Percentiles rank a stretch among this genome's conserved stretches.
These are phyloP conservation scores for Claviceps purpurea DNA, from an alignment of 2,329 filamentous ascomycete genomes.

Conservation along the genomic window DNA sequence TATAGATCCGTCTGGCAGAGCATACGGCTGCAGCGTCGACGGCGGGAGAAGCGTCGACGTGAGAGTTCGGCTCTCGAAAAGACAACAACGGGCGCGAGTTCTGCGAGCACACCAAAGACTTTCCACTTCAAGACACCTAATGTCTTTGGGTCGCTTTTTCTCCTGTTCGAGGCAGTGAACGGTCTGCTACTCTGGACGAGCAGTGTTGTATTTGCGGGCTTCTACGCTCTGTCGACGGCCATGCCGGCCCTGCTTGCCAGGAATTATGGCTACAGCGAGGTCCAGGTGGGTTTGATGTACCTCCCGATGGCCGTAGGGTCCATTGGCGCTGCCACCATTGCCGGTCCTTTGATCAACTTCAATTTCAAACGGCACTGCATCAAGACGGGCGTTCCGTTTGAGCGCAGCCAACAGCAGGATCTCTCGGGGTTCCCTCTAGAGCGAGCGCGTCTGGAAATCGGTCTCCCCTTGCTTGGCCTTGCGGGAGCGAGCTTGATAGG, in stretches of 20 bases:
- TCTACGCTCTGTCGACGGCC: slow-evolving; percentile 32
- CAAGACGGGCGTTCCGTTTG: slow-evolving; percentile 36
- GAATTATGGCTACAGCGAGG: slow-evolving; percentile 47
- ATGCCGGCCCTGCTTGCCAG: slow-evolving; percentile 28
- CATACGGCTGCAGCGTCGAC: slow-evolving; percentile 11
- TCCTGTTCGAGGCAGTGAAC: slow-evolving; percentile 29
- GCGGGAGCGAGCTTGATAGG: slow-evolving; percentile 30
- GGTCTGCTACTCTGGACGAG: slow-evolving; percentile 31
- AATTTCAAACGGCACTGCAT: slow-evolving; percentile 52
- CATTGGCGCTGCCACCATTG: slow-evolving; percentile 29
- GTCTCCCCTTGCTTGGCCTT: slow-evolving; percentile 36
- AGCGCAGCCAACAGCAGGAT: slow-evolving; percentile 37
- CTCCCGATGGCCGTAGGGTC: slow-evolving; percentile 37
- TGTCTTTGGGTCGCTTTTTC: slow-evolving; percentile 24
- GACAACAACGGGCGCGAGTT: slow-evolving; percentile 4
- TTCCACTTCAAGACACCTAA: slow-evolving; percentile 28
- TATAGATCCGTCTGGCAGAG: slow-evolving; percentile 23
- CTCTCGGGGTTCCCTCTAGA: slow-evolving; percentile 38
- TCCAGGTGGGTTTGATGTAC: slow-evolving; percentile 39
- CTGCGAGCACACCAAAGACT: slow-evolving; percentile 10
- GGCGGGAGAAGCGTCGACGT: neutral
- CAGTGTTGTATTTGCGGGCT: slow-evolving; percentile 34
- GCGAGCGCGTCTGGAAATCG: slow-evolving; percentile 33
- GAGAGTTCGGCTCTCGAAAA: slow-evolving; percentile 1
- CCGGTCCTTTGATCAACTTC: slow-evolving; percentile 47